Conservation (phyloP, 345 rosid genomes). For the Arabidopsis thaliana region TAIR10.1 NC_003076.8:4838501-4839000, state of each 20-base stretch:
- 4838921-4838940: slow-evolving; percentile 65
- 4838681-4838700: slow-evolving; percentile 68
- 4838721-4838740: slow-evolving; percentile 64
- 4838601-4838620: slow-evolving; percentile 86
- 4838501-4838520: slow-evolving; percentile 85
- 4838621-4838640: slow-evolving; percentile 83
- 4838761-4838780: slow-evolving; percentile 79
- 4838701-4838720: slow-evolving; percentile 77
- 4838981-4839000: slow-evolving; percentile 80
- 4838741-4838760: slow-evolving; percentile 66
- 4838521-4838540: slow-evolving; percentile 71
- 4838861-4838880: slow-evolving; percentile 89
- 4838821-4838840: slow-evolving; percentile 84
- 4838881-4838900: slow-evolving; percentile 93
- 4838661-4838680: slow-evolving; percentile 58
- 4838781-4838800: slow-evolving; percentile 57
- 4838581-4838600: slow-evolving; percentile 82
- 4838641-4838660: slow-evolving; percentile 58
- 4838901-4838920: slow-evolving; percentile 85
- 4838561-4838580: slow-evolving; percentile 73
- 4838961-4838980: slow-evolving; percentile 95
- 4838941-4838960: slow-evolving; percentile 91
- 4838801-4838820: slow-evolving; percentile 60
- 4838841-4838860: slow-evolving; percentile 77
- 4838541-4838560: slow-evolving; percentile 66